These are phyloP conservation scores for Suhomyces prunicola DNA, from an alignment of 805 yeast genomes.

Conservation along the genomic window DNA sequence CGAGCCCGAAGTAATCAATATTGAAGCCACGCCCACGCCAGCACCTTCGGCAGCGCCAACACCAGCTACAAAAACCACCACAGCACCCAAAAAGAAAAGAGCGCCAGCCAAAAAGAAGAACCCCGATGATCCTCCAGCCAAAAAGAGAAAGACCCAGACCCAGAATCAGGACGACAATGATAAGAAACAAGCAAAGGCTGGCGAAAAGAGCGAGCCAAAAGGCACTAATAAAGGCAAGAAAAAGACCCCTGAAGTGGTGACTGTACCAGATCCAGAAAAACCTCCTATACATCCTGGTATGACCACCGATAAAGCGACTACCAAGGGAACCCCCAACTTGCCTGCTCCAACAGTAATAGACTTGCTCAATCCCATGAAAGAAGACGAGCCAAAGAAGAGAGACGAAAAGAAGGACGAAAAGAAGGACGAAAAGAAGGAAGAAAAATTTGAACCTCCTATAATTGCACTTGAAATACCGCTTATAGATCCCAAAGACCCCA, in stretches of 20 bases:
- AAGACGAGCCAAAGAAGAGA: slow-evolving; percentile 1
- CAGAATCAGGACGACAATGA: slow-evolving; percentile 5
- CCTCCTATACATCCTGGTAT: slow-evolving; percentile 18
- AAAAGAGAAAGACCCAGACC: slow-evolving; percentile 6
- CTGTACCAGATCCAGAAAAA: slow-evolving; percentile 10
- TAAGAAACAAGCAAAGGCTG: slow-evolving; percentile 11
- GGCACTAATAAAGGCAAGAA: slow-evolving; percentile 11
- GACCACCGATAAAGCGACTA: slow-evolving; percentile 19
- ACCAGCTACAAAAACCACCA: slow-evolving; percentile 6
- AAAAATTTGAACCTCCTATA: slow-evolving; percentile 37
- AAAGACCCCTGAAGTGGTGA: slow-evolving; percentile 17
- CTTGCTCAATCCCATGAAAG: slow-evolving; percentile 9
- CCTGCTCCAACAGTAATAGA: slow-evolving; percentile 19
- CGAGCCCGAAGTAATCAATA: slow-evolving; percentile 9
- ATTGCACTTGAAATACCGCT: slow-evolving; percentile 56
- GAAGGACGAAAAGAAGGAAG: slow-evolving; percentile 10
- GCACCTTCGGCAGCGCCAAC: slow-evolving; percentile 4
- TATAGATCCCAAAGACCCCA: slow-evolving; percentile 42
- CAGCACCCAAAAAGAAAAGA: slow-evolving; percentile 11
- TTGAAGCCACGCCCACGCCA: slow-evolving; percentile 2
- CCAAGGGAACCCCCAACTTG: slow-evolving; percentile 5
- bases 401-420: slow-evolving; percentile 3
- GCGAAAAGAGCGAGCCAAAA: slow-evolving; percentile 8
- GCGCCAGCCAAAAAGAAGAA: slow-evolving; percentile 1
- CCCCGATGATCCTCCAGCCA: slow-evolving; percentile 3